A percentile compares a stretch with the other conserved stretches of the same genome.
Evolutionary conservation across 306 rosid species (phyloP).

Genomic region (Trifolium repens): DNA sequence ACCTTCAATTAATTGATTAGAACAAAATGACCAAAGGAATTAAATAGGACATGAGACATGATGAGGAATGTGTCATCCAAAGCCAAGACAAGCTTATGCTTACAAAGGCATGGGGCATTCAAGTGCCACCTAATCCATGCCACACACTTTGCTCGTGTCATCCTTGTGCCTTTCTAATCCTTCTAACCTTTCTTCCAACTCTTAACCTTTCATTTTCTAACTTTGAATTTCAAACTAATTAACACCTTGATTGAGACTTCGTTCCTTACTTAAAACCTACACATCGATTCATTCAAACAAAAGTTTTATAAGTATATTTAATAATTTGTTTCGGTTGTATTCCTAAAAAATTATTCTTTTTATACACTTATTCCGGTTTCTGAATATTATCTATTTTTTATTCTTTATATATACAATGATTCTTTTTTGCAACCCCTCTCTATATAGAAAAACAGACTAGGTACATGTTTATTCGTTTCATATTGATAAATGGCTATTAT

Average conservation of each 20-base stretch:
- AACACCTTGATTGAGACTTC: conserved; percentile 39
- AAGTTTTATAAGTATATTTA: neutral
- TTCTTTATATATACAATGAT: neutral
- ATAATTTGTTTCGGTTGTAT: neutral
- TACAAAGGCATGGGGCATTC: conserved; percentile 51
- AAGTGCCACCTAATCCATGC: conserved; percentile 51
- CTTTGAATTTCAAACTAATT: conserved; percentile 33
- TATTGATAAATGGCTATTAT: neutral
- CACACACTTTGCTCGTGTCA: conserved; percentile 63
- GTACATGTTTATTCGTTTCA: conserved; percentile 1
- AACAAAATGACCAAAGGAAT: neutral
- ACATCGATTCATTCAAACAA: neutral
- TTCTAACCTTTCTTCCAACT: neutral
- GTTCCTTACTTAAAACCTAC: neutral
- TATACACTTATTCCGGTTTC: neutral
- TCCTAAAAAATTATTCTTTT: conserved; percentile 26
- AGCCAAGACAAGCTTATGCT: conserved; percentile 33
- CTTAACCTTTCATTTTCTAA: conserved; percentile 27
- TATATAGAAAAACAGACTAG: neutral
- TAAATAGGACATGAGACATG: neutral
- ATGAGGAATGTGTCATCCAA: conserved; percentile 47
- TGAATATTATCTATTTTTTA: conserved; percentile 12
- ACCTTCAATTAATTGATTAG: neutral
- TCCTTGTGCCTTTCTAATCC: conserved; percentile 46
- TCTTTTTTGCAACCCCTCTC: neutral